Evolutionary conservation across 331 rosid genomes (phyloP).

Genomic region (Rosa hybrid): DNA sequence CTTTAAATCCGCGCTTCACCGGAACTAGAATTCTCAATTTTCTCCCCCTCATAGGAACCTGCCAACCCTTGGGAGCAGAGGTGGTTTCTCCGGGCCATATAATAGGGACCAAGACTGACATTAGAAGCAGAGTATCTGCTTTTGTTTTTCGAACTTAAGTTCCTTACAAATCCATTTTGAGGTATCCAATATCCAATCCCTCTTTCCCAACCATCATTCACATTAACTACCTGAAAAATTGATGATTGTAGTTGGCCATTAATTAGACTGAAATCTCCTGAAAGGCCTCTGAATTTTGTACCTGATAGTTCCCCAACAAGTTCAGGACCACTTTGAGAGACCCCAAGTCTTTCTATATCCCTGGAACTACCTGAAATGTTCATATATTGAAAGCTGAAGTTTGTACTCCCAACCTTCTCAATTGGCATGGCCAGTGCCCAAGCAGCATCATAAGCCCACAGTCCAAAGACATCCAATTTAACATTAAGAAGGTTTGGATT

Average conservation of each 20-base stretch:
- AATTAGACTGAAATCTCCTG: slow-evolving; percentile 12
- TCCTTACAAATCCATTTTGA: slow-evolving; percentile 2
- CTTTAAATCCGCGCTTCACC: not conserved
- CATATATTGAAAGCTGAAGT: not conserved
- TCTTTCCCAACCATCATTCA: slow-evolving; percentile 2
- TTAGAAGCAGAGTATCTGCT: not conserved
- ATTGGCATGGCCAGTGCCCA: slow-evolving; percentile 13
- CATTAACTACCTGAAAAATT: slow-evolving; percentile 11
- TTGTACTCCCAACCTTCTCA: not conserved
- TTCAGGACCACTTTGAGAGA: slow-evolving; percentile 8
- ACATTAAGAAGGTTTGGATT: not conserved
- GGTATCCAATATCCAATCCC: slow-evolving; percentile 17
- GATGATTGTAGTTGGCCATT: slow-evolving; percentile 16
- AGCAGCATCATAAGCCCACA: slow-evolving; percentile 17
- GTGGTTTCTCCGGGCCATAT: slow-evolving; percentile 19
- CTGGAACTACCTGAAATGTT: not conserved
- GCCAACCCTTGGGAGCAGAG: slow-evolving; percentile 4
- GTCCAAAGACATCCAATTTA: not conserved
- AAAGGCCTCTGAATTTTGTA: slow-evolving; percentile 5
- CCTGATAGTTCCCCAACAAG: not conserved
- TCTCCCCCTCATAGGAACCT: not conserved
- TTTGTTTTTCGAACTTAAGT: too few relatives aligned
- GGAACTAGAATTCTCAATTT: not conserved
- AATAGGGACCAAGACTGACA: not conserved
- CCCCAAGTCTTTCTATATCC: not conserved